These are phyloP conservation scores for Gillenia trifoliata DNA, from an alignment of 306 rosid genomes.

Conservation along the genomic window DNA sequence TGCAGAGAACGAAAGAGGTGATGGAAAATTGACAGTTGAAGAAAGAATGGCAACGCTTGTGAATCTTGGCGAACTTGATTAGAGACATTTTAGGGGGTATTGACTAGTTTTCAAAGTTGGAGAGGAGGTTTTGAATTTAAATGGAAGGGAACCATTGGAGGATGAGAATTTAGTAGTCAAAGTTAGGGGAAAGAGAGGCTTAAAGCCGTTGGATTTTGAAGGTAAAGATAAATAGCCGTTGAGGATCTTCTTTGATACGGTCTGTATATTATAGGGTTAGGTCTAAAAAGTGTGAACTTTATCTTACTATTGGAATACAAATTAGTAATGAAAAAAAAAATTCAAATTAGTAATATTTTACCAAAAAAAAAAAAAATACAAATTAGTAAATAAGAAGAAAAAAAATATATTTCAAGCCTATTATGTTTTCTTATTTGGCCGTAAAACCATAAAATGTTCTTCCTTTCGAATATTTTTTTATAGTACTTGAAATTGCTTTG, in stretches of 20 bases:
- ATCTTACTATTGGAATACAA: too few species aligned
- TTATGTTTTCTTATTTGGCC: too few species aligned
- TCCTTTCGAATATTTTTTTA: too few species aligned
- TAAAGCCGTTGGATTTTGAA: slow-evolving; percentile 42
- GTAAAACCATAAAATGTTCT: too few species aligned
- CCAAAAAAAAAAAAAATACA: too few species aligned
- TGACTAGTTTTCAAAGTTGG: slow-evolving; percentile 41
- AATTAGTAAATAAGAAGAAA: too few species aligned
- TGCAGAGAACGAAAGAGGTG: background rate
- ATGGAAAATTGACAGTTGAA: background rate
- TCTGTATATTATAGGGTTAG: too few species aligned
- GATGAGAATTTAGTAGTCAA: slow-evolving; percentile 4
- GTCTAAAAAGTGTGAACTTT: too few species aligned
- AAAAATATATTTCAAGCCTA: too few species aligned
- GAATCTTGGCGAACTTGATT: slow-evolving; percentile 6
- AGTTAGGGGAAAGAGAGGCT: background rate
- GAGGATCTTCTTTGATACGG: background rate
- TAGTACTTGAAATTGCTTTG: too few species aligned
- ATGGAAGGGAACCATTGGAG: slow-evolving; percentile 6
- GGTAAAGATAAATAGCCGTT: background rate
- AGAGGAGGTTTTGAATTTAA: slow-evolving; percentile 21
- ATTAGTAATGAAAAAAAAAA: too few species aligned
- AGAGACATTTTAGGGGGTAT: slow-evolving; percentile 33
- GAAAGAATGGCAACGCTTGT: background rate
- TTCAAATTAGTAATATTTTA: too few species aligned